Evolutionary conservation across 352 stramenopile genomes (phyloP).

Genomic region (Phytopythium vexans): DNA sequence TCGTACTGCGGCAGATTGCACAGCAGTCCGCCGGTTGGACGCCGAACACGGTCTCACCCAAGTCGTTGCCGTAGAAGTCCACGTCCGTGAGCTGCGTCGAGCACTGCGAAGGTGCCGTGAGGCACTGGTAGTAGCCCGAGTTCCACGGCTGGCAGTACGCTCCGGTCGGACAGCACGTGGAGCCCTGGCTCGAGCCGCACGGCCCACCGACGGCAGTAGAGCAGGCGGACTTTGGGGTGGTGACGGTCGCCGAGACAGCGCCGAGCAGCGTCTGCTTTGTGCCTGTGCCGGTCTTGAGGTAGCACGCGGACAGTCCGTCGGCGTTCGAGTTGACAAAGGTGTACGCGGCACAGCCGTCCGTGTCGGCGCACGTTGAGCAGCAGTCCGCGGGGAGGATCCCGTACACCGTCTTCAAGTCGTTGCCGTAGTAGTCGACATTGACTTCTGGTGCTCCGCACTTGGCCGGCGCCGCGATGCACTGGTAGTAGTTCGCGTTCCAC

Average conservation of each 20-base stretch:
- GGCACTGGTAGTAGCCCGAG: constrained; percentile 16
- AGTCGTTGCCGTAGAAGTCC: constrained; percentile 17
- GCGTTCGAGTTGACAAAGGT: constrained; percentile 22
- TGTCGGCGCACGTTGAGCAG: constrained; percentile 4
- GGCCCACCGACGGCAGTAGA: not conserved
- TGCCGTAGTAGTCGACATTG: constrained; percentile 25
- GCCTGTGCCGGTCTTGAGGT: constrained; percentile 26
- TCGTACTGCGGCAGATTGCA: constrained; percentile 10
- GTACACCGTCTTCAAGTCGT: constrained; percentile 13
- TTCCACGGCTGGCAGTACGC: constrained; percentile 28
- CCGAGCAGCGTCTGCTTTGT: constrained; percentile 1
- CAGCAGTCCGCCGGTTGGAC: constrained; percentile 9
- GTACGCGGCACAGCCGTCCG: constrained; percentile 13
- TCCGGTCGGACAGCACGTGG: constrained; percentile 15
- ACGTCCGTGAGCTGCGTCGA: constrained; percentile 9
- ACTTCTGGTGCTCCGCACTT: constrained; percentile 15
- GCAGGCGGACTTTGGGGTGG: not conserved
- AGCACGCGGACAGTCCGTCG: constrained; percentile 20
- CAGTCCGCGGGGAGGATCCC: constrained; percentile 7
- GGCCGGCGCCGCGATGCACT: constrained; percentile 16
- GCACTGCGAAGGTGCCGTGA: constrained; percentile 14
- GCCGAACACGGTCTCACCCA: constrained; percentile 9
- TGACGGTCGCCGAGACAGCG: constrained; percentile 10
- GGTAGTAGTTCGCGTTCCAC: constrained; percentile 26
- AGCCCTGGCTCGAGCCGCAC: constrained; percentile 2